Base-by-base conservation (phyloP, 1,284 basidiomycete species). In the Trichosporon ovoides region DNA sequence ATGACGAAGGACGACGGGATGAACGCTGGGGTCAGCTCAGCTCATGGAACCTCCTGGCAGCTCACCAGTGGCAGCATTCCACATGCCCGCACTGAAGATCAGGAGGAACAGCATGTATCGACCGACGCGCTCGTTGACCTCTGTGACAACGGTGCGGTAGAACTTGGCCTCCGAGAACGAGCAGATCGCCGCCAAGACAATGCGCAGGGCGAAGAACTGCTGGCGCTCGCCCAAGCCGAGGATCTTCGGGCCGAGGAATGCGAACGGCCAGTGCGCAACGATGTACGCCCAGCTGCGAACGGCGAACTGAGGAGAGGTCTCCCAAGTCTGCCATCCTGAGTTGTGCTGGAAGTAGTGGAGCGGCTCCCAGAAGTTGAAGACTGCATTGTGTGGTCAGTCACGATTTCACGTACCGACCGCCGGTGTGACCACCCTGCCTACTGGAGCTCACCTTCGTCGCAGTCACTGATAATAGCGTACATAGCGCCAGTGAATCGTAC, bases 301-400 rank as follows among this genome's bases (percentile, higher is more conserved):
- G 7, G 92, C 87, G 72, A 88, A 97, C 57, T 84, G 78, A 7
- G 96, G 93, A 11, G 93, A 90, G 7, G 91, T 86, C 73, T 98
- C 96, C 96, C 96, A 98, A 1, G 96, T 98, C 78, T 98, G 93
- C 76, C 98, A 98, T 7, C 89, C 91, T 66, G 86, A 81, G 31
- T 89, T 89, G 64, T 85, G 80, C 64, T 86, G 83, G 55, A 94
- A 80, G 77, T 93, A 92, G 77, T 98, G 95, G 34, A 98, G 79
- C 20, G 96, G 95, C 72, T 98, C 96, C 91, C 91, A 98, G 77
- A 97, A 98, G 77, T 98, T 98, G 82, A 87, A 98, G 12, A 95
- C 93, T 96, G 64, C 16, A 19, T 46, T 46, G 40, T 20, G 24
- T 22, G 28, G 43, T 48, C 13, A 37, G 53, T 36, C 51, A 34